A percentile compares a stretch with the other conserved stretches of the same genome.
phyloP scores from a whole-genome alignment of 257 asterid species.

The Parsonsia alboflavescens region DNA sequence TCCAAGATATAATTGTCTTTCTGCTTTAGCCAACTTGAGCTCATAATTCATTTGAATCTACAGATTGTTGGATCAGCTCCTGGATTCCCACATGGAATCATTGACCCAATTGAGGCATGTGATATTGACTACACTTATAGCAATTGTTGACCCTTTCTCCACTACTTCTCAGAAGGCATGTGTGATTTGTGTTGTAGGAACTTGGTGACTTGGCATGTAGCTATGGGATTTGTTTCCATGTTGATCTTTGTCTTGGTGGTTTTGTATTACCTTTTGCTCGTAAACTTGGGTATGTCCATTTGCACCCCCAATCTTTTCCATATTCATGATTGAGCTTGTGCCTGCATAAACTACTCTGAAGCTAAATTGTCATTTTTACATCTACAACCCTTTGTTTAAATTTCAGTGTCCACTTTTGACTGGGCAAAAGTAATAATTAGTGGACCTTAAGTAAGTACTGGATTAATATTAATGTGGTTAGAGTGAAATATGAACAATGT shows the following conservation, averaged over 20 bases:
- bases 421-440: no score
- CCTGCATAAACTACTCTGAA: not conserved
- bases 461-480: no score
- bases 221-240: conserved; percentile 76
- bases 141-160: not conserved
- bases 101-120: conserved; percentile 94
- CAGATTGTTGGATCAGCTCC: conserved; percentile 99
- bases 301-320: not conserved
- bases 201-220: conserved; percentile 78
- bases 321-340: not conserved
- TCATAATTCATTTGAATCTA: conserved; percentile 16
- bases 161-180: conserved; percentile 11
- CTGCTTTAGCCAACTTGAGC: conserved; percentile 4
- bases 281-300: conserved; percentile 72
- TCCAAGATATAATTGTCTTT: not conserved
- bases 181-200: conserved; percentile 49
- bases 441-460: no score
- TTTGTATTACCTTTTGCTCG: conserved; percentile 98
- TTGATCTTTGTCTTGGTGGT: conserved; percentile 98
- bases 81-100: conserved; percentile 99
- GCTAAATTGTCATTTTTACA: not conserved
- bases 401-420: no score
- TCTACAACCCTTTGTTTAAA: not conserved
- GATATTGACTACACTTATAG: conserved; percentile 6
- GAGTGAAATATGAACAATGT: no score